Evolutionary conservation across 768 basidiomycete genomes (phyloP).

Genomic region (Calocybe cyanea): DNA sequence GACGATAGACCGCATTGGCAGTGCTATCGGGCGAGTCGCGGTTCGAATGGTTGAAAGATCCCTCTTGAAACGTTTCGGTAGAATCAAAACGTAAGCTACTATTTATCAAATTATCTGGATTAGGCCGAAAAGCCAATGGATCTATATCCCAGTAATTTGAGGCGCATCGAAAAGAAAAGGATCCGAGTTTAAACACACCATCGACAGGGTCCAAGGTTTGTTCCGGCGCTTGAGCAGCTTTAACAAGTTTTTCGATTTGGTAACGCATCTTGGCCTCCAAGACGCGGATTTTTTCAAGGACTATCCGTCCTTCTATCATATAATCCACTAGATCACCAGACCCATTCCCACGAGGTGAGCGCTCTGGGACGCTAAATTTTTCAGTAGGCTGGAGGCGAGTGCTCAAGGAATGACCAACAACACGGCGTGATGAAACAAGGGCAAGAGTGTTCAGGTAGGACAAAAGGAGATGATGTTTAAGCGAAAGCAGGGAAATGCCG

Average conservation of each 20-base stretch:
- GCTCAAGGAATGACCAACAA: constrained; percentile 59
- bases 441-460: constrained; percentile 83
- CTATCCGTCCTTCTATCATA: constrained; percentile 73
- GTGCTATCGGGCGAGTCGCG: not conserved
- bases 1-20: constrained; percentile 63
- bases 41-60: not conserved
- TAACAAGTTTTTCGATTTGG: constrained; percentile 92
- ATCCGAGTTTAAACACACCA: constrained; percentile 40
- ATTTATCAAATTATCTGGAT: constrained; percentile 68
- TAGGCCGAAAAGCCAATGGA: constrained; percentile 89
- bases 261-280: constrained; percentile 88
- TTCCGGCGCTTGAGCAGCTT: constrained; percentile 62
- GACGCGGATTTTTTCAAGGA: constrained; percentile 84
- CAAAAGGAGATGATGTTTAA: constrained; percentile 82
- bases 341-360: constrained; percentile 51
- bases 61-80: constrained; percentile 1
- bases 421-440: constrained; percentile 67
- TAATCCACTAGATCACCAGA: constrained; percentile 76
- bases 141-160: constrained; percentile 44
- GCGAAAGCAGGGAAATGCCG: constrained; percentile 87
- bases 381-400: constrained; percentile 44
- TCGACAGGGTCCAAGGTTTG: constrained; percentile 42
- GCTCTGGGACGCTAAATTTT: constrained; percentile 50
- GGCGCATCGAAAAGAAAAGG: not conserved
- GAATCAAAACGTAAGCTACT: constrained; percentile 25